Evolutionary conservation across 768 basidiomycete genomes (phyloP).

Genomic region (Mycena venus): DNA sequence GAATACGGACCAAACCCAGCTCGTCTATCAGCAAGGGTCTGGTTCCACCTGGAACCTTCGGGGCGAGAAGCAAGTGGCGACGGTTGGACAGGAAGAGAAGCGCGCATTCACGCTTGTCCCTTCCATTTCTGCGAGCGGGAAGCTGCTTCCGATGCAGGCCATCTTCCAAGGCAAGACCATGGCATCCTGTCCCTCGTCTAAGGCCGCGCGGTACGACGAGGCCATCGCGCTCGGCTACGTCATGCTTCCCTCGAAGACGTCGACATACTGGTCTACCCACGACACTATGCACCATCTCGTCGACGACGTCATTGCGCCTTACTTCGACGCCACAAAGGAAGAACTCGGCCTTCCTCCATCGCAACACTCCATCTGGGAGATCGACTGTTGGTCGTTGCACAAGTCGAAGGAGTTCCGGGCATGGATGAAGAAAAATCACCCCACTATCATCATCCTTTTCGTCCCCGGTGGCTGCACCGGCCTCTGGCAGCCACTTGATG

Average conservation of each 20-base stretch:
- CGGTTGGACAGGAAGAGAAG: too few species aligned
- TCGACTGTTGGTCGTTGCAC: conserved; percentile 48
- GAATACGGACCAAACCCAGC: conserved; percentile 55
- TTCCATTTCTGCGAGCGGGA: conserved; percentile 44
- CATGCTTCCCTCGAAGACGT: conserved; percentile 35
- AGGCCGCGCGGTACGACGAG: conserved; percentile 34
- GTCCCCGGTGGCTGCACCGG: conserved; percentile 43
- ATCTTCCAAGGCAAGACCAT: conserved; percentile 48
- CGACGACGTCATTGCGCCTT: conserved; percentile 41
- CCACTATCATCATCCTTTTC: conserved; percentile 38
- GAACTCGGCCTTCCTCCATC: conserved; percentile 30
- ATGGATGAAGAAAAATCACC: conserved; percentile 42
- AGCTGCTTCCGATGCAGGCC: conserved; percentile 53
- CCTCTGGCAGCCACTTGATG: conserved; percentile 38
- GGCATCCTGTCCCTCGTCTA: conserved; percentile 37
- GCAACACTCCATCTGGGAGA: conserved; percentile 28
- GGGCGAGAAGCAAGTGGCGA: too few species aligned
- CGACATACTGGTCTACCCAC: conserved; percentile 44
- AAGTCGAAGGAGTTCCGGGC: conserved; percentile 40
- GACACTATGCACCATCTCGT: conserved; percentile 40
- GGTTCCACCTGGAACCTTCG: conserved; percentile 45
- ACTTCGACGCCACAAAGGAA: conserved; percentile 35
- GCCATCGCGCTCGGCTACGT: conserved; percentile 36
- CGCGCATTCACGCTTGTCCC: too few species aligned
- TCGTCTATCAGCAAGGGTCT: conserved; percentile 39